A percentile compares a stretch with the other conserved stretches of the same genome.
Evolutionary conservation across 495 filamentous ascomycete genomes (phyloP).

Genomic region (Pseudomonodictys pantanalensis): DNA sequence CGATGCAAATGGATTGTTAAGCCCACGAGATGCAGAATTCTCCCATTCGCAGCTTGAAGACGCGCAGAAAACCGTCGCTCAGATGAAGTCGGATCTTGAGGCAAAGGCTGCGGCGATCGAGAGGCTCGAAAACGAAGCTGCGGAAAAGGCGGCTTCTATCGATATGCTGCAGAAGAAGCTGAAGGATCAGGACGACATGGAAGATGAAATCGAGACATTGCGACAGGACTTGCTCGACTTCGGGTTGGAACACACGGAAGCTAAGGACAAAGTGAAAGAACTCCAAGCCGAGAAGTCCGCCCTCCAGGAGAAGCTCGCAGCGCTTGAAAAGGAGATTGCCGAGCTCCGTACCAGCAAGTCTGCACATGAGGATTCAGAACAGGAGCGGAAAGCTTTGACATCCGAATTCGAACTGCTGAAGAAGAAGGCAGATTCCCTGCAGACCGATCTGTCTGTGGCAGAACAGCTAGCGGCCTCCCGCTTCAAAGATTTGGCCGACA

Average conservation of each 20-base stretch:
- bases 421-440: slow-evolving; percentile 61
- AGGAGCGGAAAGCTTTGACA: slow-evolving; percentile 57
- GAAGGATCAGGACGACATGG: slow-evolving; percentile 73
- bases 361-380: slow-evolving; percentile 56
- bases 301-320: slow-evolving; percentile 29
- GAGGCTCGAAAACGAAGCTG: slow-evolving; percentile 58
- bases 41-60: slow-evolving; percentile 36
- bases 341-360: slow-evolving; percentile 50
- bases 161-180: slow-evolving; percentile 62
- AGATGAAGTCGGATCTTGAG: slow-evolving; percentile 25
- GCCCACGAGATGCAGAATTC: slow-evolving; percentile 14
- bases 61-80: slow-evolving; percentile 52
- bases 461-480: slow-evolving; percentile 79
- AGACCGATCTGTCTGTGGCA: slow-evolving; percentile 81
- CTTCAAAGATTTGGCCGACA: slow-evolving; percentile 82
- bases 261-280: slow-evolving; percentile 73
- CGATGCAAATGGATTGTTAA: slow-evolving; percentile 14
- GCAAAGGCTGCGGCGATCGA: slow-evolving; percentile 24
- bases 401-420: slow-evolving; percentile 74
- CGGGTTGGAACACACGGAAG: slow-evolving; percentile 77
- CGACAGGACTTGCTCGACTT: slow-evolving; percentile 72
- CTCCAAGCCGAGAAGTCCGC: slow-evolving; percentile 57
- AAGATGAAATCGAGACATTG: slow-evolving; percentile 82
- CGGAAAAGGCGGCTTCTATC: slow-evolving; percentile 70
- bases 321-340: slow-evolving; percentile 59